Conservation (phyloP, 73 alveolate genomes). For the Uronychia setigera region DNA sequence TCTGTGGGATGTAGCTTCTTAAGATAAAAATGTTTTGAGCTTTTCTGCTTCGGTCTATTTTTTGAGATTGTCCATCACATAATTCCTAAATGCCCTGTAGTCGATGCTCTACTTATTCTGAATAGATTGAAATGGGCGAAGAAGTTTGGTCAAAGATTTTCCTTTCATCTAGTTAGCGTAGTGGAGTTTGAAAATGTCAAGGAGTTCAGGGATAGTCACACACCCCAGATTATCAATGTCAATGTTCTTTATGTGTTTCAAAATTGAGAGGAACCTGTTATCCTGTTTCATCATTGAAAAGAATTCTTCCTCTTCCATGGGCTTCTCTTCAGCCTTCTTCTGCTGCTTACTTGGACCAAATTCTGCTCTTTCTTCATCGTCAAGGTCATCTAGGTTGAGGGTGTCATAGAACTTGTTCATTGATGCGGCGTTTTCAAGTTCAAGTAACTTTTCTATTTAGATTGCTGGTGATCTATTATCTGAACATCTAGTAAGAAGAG, state of each 20-base stretch:
- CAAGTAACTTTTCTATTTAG: not conserved
- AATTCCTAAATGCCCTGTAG: slow-evolving; percentile 28
- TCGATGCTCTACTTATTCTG: slow-evolving; percentile 9
- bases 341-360: not conserved
- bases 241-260: slow-evolving; percentile 29
- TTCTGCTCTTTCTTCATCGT: slow-evolving; percentile 10
- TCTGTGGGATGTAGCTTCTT: not conserved
- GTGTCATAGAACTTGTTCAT: not conserved
- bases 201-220: slow-evolving; percentile 37
- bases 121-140: slow-evolving; percentile 2
- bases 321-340: not conserved
- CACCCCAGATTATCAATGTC: slow-evolving; percentile 50
- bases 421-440: not conserved
- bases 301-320: not conserved
- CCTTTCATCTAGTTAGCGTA: slow-evolving; percentile 30
- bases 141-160: not conserved
- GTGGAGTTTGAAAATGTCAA: slow-evolving; percentile 24
- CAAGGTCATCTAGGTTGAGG: slow-evolving; percentile 30
- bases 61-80: not conserved
- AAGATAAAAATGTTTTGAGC: not conserved
- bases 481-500: not conserved
- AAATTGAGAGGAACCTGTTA: slow-evolving; percentile 18
- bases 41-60: not conserved
- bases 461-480: not conserved
- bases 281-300: not conserved